Base-by-base conservation (phyloP, 441 rosid genomes). In the Erodium texanum region DNA sequence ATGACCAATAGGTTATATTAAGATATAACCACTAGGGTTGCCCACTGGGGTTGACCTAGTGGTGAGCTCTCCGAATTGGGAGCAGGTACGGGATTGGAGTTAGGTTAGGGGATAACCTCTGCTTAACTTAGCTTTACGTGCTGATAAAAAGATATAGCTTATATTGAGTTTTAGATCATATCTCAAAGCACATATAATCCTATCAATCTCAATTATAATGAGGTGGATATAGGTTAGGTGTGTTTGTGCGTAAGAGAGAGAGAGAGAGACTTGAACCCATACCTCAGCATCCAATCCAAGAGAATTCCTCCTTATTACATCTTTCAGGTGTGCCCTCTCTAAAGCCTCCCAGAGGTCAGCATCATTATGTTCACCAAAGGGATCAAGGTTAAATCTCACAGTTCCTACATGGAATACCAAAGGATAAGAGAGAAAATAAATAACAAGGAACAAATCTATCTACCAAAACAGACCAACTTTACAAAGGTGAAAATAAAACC, bases 381-480 rank as follows among this genome's bases (percentile, higher is more conserved):
- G 98, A 78, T 92, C 97, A 70, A 90, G 98, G 75, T 92, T 92
- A 78, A 90, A 90, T 80, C 98, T 82, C 74, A 92, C 96, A 78
- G 87, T 81, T 69, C 98, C 98, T 92, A 77, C 0, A 69, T 64
- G 71, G 67, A 27, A 66, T 27, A 65, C 56, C 65, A 68, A 66
- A 74, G 54, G 24, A 63, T 24, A 32, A 38, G 24, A 14, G 64
- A 61, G 34, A 24, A 10, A 59, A 10, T 59, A 59, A 59, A 61
- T 61, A 14, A 23, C 16, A 3, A 58, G 29, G 29, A 23, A 59
- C 4, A 23, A 1, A 8, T 23, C 15, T 23, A 6, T 23, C 64
- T 54, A 18, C 24, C 3, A 59, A 20, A 59, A 10, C 29, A 59
- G 29, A 59, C 23, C n/a, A 22, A 22, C 32, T 23, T 59, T 11